Conservation (phyloP, 257 asterid species). For the Nicotiana noctiflora region DNA sequence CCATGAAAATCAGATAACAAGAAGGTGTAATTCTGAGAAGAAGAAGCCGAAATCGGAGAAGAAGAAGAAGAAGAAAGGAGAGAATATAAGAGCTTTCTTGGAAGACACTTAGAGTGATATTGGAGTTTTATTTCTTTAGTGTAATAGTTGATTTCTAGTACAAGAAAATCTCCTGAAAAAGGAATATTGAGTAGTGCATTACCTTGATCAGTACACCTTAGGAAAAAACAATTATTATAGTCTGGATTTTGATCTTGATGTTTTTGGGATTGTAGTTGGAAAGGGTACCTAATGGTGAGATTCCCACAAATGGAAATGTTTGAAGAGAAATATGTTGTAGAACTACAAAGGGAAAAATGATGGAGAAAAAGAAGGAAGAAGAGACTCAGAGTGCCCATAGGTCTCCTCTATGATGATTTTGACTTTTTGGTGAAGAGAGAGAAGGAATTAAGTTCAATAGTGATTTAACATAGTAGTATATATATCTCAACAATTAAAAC, state of each 20-base stretch:
- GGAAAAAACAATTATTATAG: background rate
- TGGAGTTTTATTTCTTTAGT: constrained; percentile 15
- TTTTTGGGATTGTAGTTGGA: constrained; percentile 1
- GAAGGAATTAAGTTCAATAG: background rate
- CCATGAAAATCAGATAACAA: constrained; percentile 9
- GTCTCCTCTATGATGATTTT: background rate
- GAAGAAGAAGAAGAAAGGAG: background rate
- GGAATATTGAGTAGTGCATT: constrained; percentile 10
- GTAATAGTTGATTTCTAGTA: constrained; percentile 8
- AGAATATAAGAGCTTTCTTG: constrained; percentile 12
- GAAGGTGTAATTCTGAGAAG: constrained; percentile 18
- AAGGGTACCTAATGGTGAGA: constrained; percentile 12
- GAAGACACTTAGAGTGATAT: constrained; percentile 18
- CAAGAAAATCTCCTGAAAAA: constrained; percentile 7
- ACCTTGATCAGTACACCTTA: background rate
- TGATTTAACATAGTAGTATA: background rate
- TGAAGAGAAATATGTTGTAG: background rate
- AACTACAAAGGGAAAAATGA: background rate
- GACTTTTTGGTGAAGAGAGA: background rate
- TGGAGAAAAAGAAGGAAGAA: background rate
- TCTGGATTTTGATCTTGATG: background rate
- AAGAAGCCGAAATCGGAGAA: constrained; percentile 4
- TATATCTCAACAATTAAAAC: too few species aligned
- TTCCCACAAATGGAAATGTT: constrained; percentile 2
- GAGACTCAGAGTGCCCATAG: constrained; percentile 1